These are phyloP conservation scores for Thymus mandschuricus DNA, from an alignment of 257 asterid genomes.

Conservation along the genomic window DNA sequence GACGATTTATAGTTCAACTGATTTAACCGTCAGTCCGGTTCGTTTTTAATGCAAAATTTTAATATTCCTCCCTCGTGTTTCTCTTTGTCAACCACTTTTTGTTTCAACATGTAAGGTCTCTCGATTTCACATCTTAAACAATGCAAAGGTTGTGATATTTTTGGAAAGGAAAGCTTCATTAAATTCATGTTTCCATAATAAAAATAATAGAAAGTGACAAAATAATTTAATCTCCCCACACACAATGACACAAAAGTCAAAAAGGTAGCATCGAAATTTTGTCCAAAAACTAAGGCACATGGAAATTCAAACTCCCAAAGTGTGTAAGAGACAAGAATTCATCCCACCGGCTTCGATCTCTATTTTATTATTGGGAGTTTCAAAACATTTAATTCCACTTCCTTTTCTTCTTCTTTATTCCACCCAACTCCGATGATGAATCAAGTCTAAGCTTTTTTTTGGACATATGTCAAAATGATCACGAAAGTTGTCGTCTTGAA, in stretches of 20 bases:
- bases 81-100: constrained; percentile 22
- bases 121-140: not conserved
- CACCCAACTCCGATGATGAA: too few relatives aligned
- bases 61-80: not conserved
- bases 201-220: constrained; percentile 18
- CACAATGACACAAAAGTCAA: constrained; percentile 24
- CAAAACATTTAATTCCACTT: not conserved
- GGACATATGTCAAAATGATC: too few relatives aligned
- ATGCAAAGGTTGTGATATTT: not conserved
- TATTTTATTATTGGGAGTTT: not conserved
- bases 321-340: constrained; percentile 26
- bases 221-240: constrained; percentile 25
- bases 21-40: too few relatives aligned
- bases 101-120: constrained; percentile 21
- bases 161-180: not conserved
- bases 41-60: too few relatives aligned
- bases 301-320: constrained; percentile 35
- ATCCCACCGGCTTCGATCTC: constrained; percentile 26
- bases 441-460: too few relatives aligned
- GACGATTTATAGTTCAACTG: too few relatives aligned
- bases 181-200: constrained; percentile 11
- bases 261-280: constrained; percentile 20
- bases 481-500: too few relatives aligned
- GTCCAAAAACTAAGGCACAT: constrained; percentile 27
- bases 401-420: not conserved